phyloP scores from a whole-genome alignment of 225 moss, liverwort and hornwort species.

The Polytrichum commune region DNA sequence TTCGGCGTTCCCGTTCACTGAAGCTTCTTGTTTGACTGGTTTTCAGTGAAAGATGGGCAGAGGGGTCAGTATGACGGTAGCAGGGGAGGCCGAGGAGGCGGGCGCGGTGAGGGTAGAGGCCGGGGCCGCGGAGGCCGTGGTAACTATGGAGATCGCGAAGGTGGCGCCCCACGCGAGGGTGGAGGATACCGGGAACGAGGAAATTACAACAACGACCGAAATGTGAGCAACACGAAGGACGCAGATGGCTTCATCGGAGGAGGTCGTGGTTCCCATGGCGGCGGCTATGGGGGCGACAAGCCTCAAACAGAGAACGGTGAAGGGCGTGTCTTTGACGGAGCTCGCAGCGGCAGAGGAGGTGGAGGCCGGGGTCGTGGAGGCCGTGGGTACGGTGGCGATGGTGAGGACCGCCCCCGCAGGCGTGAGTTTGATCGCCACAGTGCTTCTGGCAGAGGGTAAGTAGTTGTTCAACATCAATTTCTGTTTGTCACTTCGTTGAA shows the following conservation, averaged over 20 bases:
- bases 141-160: conserved; percentile 27
- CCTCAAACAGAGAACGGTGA: conserved; percentile 64
- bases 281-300: conserved; percentile 27
- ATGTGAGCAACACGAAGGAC: conserved; percentile 35
- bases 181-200: conserved; percentile 34
- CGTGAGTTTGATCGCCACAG: conserved; percentile 90
- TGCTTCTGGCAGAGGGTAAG: conserved; percentile 77
- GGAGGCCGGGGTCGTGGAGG: conserved; percentile 27
- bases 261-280: conserved; percentile 25
- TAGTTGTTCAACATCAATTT: background rate
- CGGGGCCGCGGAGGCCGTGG: conserved; percentile 38
- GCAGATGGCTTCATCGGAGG: conserved; percentile 46
- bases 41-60: conserved; percentile 39
- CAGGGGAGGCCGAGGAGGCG: conserved; percentile 41
- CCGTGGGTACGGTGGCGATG: conserved; percentile 46
- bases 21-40: background rate
- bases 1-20: no score
- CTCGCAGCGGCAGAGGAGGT: conserved; percentile 32
- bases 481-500: background rate
- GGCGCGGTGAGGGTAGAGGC: conserved; percentile 14
- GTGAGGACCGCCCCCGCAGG: conserved; percentile 67
- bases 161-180: conserved; percentile 26
- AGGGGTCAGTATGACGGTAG: conserved; percentile 27
- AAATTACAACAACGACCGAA: conserved; percentile 47
- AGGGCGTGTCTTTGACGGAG: conserved; percentile 47